Conservation (phyloP, 345 rosid genomes). For the Draba incana region DNA sequence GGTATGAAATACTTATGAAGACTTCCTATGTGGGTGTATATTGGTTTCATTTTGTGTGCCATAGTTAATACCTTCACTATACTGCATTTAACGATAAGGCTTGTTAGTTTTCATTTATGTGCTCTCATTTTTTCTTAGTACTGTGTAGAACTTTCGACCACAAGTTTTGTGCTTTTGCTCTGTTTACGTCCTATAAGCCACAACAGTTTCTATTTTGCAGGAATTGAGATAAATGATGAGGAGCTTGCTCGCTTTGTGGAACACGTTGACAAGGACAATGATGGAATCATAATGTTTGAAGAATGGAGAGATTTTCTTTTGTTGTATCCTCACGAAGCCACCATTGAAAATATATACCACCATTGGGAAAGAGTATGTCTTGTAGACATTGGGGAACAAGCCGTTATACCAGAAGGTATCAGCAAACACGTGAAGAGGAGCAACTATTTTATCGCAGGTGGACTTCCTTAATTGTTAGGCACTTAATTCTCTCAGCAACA, state of each 20-base stretch:
- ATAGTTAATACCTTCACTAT: neutral
- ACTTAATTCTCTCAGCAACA: too few species aligned
- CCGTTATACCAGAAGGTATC: slow-evolving; percentile 83
- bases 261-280: slow-evolving; percentile 87
- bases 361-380: slow-evolving; percentile 87
- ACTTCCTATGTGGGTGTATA: neutral
- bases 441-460: slow-evolving; percentile 75
- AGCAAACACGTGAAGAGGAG: slow-evolving; percentile 72
- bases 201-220: slow-evolving; percentile 56
- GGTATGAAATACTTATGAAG: slow-evolving; percentile 3
- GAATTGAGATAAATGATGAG: slow-evolving; percentile 83
- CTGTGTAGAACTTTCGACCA: neutral
- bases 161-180: slow-evolving; percentile 7
- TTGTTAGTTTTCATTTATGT: neutral
- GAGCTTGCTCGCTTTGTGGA: slow-evolving; percentile 90
- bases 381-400: slow-evolving; percentile 89
- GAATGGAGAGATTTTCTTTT: slow-evolving; percentile 97
- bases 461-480: neutral
- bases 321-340: slow-evolving; percentile 92
- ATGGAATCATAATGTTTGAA: slow-evolving; percentile 88
- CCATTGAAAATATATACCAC: slow-evolving; percentile 86
- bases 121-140: neutral
- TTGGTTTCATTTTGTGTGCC: slow-evolving; percentile 9
- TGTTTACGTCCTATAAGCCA: slow-evolving; percentile 60
- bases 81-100: neutral